Percentiles rank a stretch among this genome's conserved stretches.
These are phyloP conservation scores for Flaveria linearis DNA, from an alignment of 129 eudicot genomes.

Conservation along the genomic window DNA sequence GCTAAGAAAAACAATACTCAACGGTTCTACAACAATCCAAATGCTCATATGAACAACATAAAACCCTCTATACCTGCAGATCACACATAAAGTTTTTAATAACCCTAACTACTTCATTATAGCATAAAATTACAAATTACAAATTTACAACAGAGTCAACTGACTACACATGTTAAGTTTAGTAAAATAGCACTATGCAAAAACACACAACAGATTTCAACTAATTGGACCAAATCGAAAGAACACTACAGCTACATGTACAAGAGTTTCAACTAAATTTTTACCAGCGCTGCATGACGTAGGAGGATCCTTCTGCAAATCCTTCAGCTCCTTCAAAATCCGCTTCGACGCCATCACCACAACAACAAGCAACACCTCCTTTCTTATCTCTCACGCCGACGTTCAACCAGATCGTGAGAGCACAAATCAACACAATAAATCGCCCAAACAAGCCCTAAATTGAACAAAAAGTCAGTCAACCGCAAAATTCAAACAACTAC, in stretches of 20 bases:
- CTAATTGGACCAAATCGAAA: not conserved
- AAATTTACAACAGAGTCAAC: not conserved
- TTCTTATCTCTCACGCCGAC: constrained; percentile 8
- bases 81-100: not conserved
- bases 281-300: constrained; percentile 87
- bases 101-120: not conserved
- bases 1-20: not conserved
- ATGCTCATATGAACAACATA: not conserved
- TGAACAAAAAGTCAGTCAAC: constrained; percentile 26
- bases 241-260: not conserved
- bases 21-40: constrained; percentile 13
- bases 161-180: not conserved
- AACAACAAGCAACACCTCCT: not conserved
- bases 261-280: not conserved
- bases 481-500: constrained; percentile 11
- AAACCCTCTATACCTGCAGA: not conserved
- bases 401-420: constrained; percentile 22
- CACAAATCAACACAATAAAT: constrained; percentile 1
- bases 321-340: constrained; percentile 64
- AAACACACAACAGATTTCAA: not conserved
- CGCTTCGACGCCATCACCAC: constrained; percentile 77
- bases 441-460: constrained; percentile 16
- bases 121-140: constrained; percentile 12
- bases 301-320: constrained; percentile 73
- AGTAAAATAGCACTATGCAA: not conserved